Base-by-base conservation (phyloP, 2,329 filamentous ascomycete genomes). In the Phyllosticta capitalensis region DNA sequence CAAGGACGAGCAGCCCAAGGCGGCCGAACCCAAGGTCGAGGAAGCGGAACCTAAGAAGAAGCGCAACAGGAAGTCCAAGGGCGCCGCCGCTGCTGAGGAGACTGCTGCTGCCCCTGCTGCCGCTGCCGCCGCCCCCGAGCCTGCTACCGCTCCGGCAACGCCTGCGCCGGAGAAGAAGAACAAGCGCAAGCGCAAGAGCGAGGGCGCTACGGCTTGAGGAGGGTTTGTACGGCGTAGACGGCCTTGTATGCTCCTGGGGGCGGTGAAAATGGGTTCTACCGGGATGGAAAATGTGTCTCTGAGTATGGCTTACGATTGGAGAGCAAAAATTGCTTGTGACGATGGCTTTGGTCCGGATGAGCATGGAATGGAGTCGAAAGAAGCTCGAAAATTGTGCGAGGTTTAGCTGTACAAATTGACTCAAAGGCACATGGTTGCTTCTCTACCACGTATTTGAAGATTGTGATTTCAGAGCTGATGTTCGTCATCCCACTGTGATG, bases 161-260 rank as follows among this genome's bases (percentile, higher is more conserved):
- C 48, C 58, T 21, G 58, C 38, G 9, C 54, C 58, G 20, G 58
- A 60, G 54, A 60, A 60, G 54, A 60, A 60, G 58, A 55, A 45
- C 54, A 55, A 56, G 53, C 58, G 58, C 22, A 60, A 60, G 58
- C 58, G 58, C 22, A 60, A 60, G 58, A 60, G 54, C 54, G 58
- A 60, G 14, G 57, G 3, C 19, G 38, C 33, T 5, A 10, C 30
- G 5, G 56, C 56, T 54, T 58, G 17, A 58, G 9, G 38, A 9
- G 12, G n/a, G 10, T 26, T 21, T 14, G 7, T 12, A 14, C 12
- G 30, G 30, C 30, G 30, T 12, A 38, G 30, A 14, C 30, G 30
- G 30, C 30, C 30, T 14, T 14, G 1, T 38, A 14, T 14, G n/a
- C 17, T 38, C 5, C 17, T 38, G 9, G 30, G 2, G 10, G 12